Conservation (phyloP, 495 filamentous ascomycete species). For the Halenospora varia region DNA sequence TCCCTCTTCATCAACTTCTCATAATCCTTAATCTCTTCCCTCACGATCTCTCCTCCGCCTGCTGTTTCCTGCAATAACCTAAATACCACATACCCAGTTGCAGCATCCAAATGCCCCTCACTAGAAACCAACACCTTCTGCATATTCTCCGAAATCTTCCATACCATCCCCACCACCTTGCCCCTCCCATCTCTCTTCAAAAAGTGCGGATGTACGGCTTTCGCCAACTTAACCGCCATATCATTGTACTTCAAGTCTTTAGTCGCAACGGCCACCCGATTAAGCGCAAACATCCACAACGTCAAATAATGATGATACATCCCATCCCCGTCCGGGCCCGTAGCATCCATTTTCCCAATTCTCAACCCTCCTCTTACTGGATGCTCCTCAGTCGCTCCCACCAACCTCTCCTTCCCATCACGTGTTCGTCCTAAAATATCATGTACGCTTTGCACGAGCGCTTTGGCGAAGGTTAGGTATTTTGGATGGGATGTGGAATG, state of each 20-base stretch:
- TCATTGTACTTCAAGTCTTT: conserved; percentile 47
- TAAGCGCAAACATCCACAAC: conserved; percentile 68
- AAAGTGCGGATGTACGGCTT: conserved; percentile 56
- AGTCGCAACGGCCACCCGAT: conserved; percentile 51
- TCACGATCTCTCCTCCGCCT: conserved; percentile 39
- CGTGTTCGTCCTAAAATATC: conserved; percentile 50
- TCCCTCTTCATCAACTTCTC: conserved; percentile 13
- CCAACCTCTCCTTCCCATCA: conserved; percentile 44
- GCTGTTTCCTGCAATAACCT: conserved; percentile 45
- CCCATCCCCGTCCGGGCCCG: conserved; percentile 55
- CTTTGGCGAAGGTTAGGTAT: conserved; percentile 51
- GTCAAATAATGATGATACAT: conserved; percentile 69
- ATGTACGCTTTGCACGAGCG: conserved; percentile 53
- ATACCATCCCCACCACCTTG: conserved; percentile 47
- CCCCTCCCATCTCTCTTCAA: conserved; percentile 34
- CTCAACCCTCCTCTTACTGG: conserved; percentile 58
- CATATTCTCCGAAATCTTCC: conserved; percentile 59
- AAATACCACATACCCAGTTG: conserved; percentile 57
- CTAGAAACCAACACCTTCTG: conserved; percentile 43
- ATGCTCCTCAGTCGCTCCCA: conserved; percentile 48
- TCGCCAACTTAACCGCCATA: conserved; percentile 53
- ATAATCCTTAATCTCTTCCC: background rate
- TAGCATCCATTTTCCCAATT: conserved; percentile 54
- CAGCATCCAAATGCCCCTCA: conserved; percentile 59
- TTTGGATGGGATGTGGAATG: conserved; percentile 32